phyloP scores from a whole-genome alignment of 2,329 filamentous ascomycete species.

The Fusarium continuum region DNA sequence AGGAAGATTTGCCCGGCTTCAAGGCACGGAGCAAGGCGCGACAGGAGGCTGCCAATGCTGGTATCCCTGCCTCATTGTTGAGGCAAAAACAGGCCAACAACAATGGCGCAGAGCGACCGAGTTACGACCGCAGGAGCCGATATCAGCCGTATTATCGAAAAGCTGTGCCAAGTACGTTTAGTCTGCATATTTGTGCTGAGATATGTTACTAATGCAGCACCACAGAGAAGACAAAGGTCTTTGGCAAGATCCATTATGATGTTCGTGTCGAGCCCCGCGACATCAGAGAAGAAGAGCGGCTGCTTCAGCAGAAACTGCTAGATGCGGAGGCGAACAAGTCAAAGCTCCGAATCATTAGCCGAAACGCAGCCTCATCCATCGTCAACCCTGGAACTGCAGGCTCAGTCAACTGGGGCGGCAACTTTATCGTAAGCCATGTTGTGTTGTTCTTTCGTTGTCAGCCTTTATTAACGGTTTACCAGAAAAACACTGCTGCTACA shows the following conservation, averaged over 20 bases:
- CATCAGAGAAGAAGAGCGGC: slow-evolving; percentile 72
- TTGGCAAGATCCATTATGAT: slow-evolving; percentile 78
- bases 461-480: slow-evolving; percentile 34
- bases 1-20: slow-evolving; percentile 80
- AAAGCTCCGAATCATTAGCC: slow-evolving; percentile 61
- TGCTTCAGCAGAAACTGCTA: slow-evolving; percentile 66
- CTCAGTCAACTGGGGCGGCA: slow-evolving; percentile 51
- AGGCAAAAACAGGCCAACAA: slow-evolving; percentile 49
- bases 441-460: background rate
- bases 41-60: slow-evolving; percentile 64
- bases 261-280: slow-evolving; percentile 77
- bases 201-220: slow-evolving; percentile 33
- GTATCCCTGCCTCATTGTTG: slow-evolving; percentile 67
- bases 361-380: slow-evolving; percentile 59
- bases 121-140: slow-evolving; percentile 56
- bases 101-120: slow-evolving; percentile 54
- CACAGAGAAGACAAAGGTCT: slow-evolving; percentile 79
- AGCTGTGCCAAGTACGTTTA: slow-evolving; percentile 75
- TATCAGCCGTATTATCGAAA: slow-evolving; percentile 72
- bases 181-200: background rate
- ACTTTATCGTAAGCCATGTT: slow-evolving; percentile 67
- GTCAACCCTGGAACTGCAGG: slow-evolving; percentile 63
- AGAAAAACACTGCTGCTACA: slow-evolving; percentile 63
- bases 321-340: slow-evolving; percentile 61
- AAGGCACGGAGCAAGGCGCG: slow-evolving; percentile 60